A percentile compares a stretch with the other conserved stretches of the same genome.
phyloP scores from a whole-genome alignment of 2,329 filamentous ascomycete genomes.

The Daldinia sp. region DNA sequence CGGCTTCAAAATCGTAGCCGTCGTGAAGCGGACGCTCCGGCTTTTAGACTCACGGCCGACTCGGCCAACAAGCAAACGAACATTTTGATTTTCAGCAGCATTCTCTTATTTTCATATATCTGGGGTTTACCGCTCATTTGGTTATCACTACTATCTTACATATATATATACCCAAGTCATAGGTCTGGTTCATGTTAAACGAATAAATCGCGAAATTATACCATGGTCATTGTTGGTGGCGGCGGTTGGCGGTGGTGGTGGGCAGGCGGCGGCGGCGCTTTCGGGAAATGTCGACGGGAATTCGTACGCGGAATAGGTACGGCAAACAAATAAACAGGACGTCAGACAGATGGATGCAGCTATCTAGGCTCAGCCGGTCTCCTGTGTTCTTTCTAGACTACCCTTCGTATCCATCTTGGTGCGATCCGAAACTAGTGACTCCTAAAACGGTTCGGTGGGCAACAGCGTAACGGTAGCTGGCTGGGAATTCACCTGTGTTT shows the following conservation, averaged over 20 bases:
- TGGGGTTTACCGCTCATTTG: constrained; percentile 24
- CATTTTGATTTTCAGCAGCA: not conserved
- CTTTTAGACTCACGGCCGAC: no score
- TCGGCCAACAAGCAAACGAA: not conserved
- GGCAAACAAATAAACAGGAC: constrained; percentile 14
- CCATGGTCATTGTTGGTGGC: constrained; percentile 23
- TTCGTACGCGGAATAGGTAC: constrained; percentile 9
- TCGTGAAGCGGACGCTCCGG: not conserved
- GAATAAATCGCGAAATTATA: constrained; percentile 30
- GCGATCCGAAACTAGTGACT: constrained; percentile 6
- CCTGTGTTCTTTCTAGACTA: constrained; percentile 19
- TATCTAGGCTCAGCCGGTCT: not conserved
- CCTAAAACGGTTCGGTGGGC: constrained; percentile 14
- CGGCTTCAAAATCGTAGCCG: not conserved
- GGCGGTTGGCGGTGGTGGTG: not conserved
- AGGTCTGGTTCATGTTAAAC: constrained; percentile 25
- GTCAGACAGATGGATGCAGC: constrained; percentile 10
- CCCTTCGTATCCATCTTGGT: not conserved
- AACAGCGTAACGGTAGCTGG: constrained; percentile 13
- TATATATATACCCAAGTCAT: constrained; percentile 37
- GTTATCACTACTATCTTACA: constrained; percentile 20
- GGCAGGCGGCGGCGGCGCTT: constrained; percentile 19
- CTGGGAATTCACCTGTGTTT: constrained; percentile 21
- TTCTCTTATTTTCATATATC: constrained; percentile 13
- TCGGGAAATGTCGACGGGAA: constrained; percentile 10